Base-by-base conservation (phyloP, 31 red algal species). In the Asparagopsis taxiformis region DNA sequence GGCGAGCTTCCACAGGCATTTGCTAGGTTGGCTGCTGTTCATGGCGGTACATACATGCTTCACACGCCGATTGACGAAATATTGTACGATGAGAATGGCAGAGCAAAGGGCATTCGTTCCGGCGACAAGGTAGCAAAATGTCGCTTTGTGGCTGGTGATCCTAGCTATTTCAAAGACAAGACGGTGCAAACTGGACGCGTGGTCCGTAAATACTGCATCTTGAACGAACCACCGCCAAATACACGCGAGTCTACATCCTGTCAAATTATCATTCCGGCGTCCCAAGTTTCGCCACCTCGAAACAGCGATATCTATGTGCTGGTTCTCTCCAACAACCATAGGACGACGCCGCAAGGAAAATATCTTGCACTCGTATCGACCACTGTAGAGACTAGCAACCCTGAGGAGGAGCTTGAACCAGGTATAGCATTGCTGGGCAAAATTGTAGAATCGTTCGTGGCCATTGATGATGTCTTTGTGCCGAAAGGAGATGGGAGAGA, bases 1-100 rank as follows among this genome's bases (percentile, higher is more conserved):
- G 95, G 95, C 3, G 95, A 98, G 77, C 88, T 98, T 26, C 95
- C 95, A 20, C 95, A 98, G 59, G 90, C 95, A 17, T 98, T 98
- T 88, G 95, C 95, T 3, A 70, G 95, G 24, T 61, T 98, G 33
- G 68, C 82, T 11, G 95, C 95, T 1, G 95, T 98, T 16, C 90
- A 98, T 55, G 95, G 95, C 51, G 95, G 95, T 61, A 93, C 90
- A 3, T 98, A 92, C 70, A 98, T 98, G 95, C 85, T 98, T 57
- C 74, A 87, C 17, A 81, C 91, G 0, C 75, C 80, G 55, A 57
- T 98, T n/a, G 91, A 93, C 49, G 68, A 85, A 39, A 72, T 98
- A 3, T 28, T 94, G 24, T 77, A 78, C 51, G 65, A 98, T 58
- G 65, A 59, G 33, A 36, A 68, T 9, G 93, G 88, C 19, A 31